phyloP scores from a whole-genome alignment of 768 basidiomycete species.

The Rhodocollybia butyracea region DNA sequence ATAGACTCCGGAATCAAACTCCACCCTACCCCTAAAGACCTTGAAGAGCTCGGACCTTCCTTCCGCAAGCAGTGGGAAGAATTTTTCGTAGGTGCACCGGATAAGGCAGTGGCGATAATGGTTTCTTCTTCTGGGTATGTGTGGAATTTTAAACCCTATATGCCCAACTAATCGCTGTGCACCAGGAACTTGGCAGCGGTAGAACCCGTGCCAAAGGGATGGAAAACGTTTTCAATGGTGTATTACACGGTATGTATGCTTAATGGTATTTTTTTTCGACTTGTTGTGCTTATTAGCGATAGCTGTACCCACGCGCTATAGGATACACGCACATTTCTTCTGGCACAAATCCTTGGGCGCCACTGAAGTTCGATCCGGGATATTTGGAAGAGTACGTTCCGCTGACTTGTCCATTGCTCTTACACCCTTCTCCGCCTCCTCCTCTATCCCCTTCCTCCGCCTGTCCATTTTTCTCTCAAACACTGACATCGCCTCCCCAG shows the following conservation, averaged over 20 bases:
- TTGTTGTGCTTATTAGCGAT: neutral
- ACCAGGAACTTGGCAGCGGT: neutral
- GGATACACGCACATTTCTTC: neutral
- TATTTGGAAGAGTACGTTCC: slow-evolving; percentile 1
- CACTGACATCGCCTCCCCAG: neutral
- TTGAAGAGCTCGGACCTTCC: slow-evolving; percentile 30
- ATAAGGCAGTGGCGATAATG: slow-evolving; percentile 35
- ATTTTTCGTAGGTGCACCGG: slow-evolving; percentile 30
- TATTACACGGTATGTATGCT: neutral
- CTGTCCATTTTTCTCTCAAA: too few species aligned
- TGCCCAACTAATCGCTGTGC: neutral
- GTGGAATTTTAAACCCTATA: neutral
- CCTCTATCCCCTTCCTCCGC: too few species aligned
- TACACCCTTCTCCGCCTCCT: neutral
- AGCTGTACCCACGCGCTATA: neutral
- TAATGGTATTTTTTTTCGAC: neutral
- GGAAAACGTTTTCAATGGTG: neutral
- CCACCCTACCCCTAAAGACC: slow-evolving; percentile 35
- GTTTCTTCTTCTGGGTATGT: slow-evolving; percentile 22
- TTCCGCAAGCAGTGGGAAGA: slow-evolving; percentile 32
- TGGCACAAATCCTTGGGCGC: neutral
- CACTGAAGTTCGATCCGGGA: neutral
- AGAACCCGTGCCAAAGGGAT: neutral
- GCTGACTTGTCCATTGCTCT: neutral
- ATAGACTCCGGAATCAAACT: slow-evolving; percentile 37